These are phyloP conservation scores for Heterobasidion occidentale DNA, from an alignment of 1,284 basidiomycete species.

Conservation along the genomic window DNA sequence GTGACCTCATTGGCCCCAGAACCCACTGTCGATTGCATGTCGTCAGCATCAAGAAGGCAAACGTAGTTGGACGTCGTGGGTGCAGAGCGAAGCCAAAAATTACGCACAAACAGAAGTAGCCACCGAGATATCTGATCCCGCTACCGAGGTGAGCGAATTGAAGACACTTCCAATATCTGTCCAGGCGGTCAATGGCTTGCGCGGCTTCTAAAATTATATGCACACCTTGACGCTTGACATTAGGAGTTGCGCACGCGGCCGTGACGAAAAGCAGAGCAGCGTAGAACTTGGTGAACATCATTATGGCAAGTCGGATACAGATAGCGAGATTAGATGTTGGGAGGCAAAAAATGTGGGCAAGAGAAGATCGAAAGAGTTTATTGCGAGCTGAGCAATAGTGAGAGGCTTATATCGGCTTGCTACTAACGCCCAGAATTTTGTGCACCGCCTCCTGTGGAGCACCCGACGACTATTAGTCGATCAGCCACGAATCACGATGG, in stretches of 20 bases:
- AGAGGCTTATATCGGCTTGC: no score
- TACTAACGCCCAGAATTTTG: no score
- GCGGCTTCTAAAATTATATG: background rate
- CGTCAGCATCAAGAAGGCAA: background rate
- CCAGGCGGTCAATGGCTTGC: background rate
- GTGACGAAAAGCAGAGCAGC: background rate
- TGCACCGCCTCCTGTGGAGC: no score
- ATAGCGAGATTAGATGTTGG: no score
- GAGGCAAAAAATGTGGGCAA: no score
- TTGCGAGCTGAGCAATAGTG: no score
- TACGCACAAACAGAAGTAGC: background rate
- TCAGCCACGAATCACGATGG: no score
- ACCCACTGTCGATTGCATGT: conserved; percentile 4
- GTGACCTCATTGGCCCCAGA: conserved; percentile 16
- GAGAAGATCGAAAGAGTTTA: no score
- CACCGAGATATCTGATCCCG: background rate
- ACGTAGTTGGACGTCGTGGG: background rate
- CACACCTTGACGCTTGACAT: background rate
- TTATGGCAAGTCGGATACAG: background rate
- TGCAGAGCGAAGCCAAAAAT: background rate
- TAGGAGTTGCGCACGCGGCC: background rate
- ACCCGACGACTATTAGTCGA: no score
- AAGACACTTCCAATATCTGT: background rate
- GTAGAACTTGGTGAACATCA: background rate
- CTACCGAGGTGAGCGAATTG: background rate